Conservation (phyloP, 2,329 filamentous ascomycete genomes). For the Coniochaeta prunicola region DNA sequence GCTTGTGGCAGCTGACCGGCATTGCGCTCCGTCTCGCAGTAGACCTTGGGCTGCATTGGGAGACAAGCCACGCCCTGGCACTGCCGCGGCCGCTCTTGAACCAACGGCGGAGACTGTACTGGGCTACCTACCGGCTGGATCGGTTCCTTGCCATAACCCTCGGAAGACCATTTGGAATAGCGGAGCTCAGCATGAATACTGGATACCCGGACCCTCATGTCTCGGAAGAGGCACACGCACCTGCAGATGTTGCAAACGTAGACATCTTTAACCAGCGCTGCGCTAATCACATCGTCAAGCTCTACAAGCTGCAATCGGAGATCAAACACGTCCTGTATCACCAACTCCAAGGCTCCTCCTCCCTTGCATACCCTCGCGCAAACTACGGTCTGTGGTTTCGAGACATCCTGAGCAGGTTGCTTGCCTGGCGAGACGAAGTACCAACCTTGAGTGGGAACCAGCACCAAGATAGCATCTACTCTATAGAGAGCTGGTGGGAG, state of each 20-base stretch:
- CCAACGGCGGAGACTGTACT: conserved; percentile 18
- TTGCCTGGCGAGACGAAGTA: conserved; percentile 21
- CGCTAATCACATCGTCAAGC: conserved; percentile 20
- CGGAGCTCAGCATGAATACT: conserved; percentile 17
- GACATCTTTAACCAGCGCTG: conserved; percentile 16
- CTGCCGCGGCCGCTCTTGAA: conserved; percentile 15
- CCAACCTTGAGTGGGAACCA: conserved; percentile 15
- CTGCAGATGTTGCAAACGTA: not conserved
- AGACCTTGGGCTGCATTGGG: conserved; percentile 25
- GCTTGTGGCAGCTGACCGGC: conserved; percentile 25
- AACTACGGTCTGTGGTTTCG: conserved; percentile 19
- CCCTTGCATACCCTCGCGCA: conserved; percentile 19
- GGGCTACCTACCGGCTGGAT: conserved; percentile 19
- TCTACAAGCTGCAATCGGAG: conserved; percentile 24
- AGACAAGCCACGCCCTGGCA: conserved; percentile 16
- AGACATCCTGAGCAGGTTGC: conserved; percentile 21
- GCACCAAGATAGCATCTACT: conserved; percentile 19
- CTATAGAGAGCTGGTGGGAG: conserved; percentile 21
- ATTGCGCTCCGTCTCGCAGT: conserved; percentile 23
- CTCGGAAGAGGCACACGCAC: not conserved
- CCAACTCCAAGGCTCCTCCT: conserved; percentile 15
- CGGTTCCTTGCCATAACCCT: conserved; percentile 20
- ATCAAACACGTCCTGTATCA: conserved; percentile 24
- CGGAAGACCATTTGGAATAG: conserved; percentile 21
- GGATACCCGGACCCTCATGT: conserved; percentile 16